Conservation (phyloP, 2,329 filamentous ascomycete genomes). For the Curvularia lunata region DNA sequence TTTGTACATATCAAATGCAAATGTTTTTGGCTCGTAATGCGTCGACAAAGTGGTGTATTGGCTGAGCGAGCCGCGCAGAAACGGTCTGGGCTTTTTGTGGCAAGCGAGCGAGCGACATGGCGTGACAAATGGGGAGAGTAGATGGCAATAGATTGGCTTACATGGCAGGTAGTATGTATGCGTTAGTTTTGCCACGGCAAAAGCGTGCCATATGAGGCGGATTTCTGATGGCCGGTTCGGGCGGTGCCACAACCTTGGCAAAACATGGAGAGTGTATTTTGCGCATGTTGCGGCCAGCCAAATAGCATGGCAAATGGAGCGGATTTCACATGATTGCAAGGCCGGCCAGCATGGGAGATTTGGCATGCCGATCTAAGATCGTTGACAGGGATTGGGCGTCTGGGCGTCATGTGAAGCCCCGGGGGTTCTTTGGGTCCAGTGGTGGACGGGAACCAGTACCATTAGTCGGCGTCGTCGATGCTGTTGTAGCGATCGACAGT, state of each 20-base stretch:
- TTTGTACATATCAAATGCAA: slow-evolving; percentile 12
- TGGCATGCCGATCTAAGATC: slow-evolving; percentile 8
- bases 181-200: neutral
- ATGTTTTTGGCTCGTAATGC: neutral
- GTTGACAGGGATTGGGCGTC: neutral
- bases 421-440: neutral
- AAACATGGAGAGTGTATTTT: slow-evolving; percentile 6
- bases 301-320: slow-evolving; percentile 4
- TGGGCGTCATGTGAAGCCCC: slow-evolving; percentile 2
- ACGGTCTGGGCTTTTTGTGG: slow-evolving; percentile 1
- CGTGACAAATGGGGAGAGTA: neutral
- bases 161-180: neutral
- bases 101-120: neutral
- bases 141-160: neutral
- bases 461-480: neutral
- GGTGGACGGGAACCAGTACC: neutral
- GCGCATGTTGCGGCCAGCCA: slow-evolving; percentile 1
- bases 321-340: slow-evolving; percentile 5
- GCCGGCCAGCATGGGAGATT: slow-evolving; percentile 7
- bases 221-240: neutral
- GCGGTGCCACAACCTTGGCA: neutral
- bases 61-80: neutral
- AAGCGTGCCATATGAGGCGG: neutral
- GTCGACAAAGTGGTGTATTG: neutral
- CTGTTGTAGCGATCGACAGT: slow-evolving; percentile 1